Percentiles rank a stretch among this genome's conserved stretches.
These are phyloP conservation scores for Hanseniaspora meyeri DNA, from an alignment of 805 yeast species.

Conservation along the genomic window DNA sequence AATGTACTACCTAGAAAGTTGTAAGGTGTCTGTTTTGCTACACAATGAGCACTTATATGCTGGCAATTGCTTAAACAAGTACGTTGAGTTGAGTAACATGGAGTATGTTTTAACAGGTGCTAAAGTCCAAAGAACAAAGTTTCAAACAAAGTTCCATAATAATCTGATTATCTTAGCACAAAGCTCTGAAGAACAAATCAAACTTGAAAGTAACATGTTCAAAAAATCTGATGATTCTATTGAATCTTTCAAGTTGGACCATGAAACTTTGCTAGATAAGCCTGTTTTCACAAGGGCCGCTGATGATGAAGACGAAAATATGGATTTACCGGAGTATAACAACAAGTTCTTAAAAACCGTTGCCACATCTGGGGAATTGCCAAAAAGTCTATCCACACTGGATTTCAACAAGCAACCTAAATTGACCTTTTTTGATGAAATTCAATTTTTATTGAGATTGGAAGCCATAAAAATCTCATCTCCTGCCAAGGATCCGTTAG, in stretches of 20 bases:
- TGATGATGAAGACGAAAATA: conserved; percentile 35
- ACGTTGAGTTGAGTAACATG: conserved; percentile 47
- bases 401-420: conserved; percentile 80
- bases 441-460: conserved; percentile 62
- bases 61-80: conserved; percentile 42
- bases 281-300: conserved; percentile 51
- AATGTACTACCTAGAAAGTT: conserved; percentile 50
- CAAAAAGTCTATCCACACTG: conserved; percentile 36
- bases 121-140: conserved; percentile 75
- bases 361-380: conserved; percentile 49
- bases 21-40: conserved; percentile 51
- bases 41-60: conserved; percentile 48
- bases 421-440: conserved; percentile 53
- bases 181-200: conserved; percentile 21
- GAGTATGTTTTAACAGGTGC: conserved; percentile 70
- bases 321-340: conserved; percentile 30
- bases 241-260: conserved; percentile 50
- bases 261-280: conserved; percentile 66
- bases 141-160: conserved; percentile 58
- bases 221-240: conserved; percentile 14
- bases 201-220: conserved; percentile 14
- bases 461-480: conserved; percentile 53
- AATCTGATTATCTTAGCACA: conserved; percentile 68
- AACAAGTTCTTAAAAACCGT: conserved; percentile 51
- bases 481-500: conserved; percentile 58